phyloP scores from a whole-genome alignment of 345 rosid species.

The Gossypium ekmanianum region DNA sequence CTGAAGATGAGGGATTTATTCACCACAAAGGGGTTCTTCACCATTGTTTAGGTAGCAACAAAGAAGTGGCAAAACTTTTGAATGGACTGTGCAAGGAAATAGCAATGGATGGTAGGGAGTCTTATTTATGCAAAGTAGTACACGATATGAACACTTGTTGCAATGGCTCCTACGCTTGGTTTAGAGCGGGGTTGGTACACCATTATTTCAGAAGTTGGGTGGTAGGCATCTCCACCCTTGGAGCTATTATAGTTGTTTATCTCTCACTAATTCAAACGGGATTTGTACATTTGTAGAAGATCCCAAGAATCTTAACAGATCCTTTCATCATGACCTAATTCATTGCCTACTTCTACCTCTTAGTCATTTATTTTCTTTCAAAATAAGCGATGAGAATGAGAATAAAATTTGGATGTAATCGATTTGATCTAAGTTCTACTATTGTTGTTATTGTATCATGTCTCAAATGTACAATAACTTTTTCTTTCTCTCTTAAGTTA shows the following conservation, averaged over 20 bases:
- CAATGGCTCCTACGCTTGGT: not conserved
- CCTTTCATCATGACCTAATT: not conserved
- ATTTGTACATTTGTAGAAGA: not conserved
- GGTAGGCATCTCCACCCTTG: conserved; percentile 25
- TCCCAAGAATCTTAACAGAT: not conserved
- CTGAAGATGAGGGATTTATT: conserved; percentile 26
- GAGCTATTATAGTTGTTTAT: conserved; percentile 14
- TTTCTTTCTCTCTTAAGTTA: no score
- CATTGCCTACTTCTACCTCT: not conserved
- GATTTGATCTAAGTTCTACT: not conserved
- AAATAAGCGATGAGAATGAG: not conserved
- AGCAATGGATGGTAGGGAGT: conserved; percentile 13
- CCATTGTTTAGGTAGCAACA: conserved; percentile 30
- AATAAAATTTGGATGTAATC: not conserved
- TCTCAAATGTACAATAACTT: no score
- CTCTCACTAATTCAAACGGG: conserved; percentile 26
- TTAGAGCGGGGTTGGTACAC: conserved; percentile 21
- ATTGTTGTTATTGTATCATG: no score
- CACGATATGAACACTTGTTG: conserved; percentile 12
- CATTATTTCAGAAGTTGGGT: conserved; percentile 29
- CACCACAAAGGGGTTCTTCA: conserved; percentile 21
- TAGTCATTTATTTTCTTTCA: not conserved
- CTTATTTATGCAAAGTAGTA: conserved; percentile 18
- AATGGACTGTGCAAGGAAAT: conserved; percentile 30
- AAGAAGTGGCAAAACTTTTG: conserved; percentile 24